Conservation (phyloP, 805 yeast genomes). For the Kazachstania bromeliacearum region DNA sequence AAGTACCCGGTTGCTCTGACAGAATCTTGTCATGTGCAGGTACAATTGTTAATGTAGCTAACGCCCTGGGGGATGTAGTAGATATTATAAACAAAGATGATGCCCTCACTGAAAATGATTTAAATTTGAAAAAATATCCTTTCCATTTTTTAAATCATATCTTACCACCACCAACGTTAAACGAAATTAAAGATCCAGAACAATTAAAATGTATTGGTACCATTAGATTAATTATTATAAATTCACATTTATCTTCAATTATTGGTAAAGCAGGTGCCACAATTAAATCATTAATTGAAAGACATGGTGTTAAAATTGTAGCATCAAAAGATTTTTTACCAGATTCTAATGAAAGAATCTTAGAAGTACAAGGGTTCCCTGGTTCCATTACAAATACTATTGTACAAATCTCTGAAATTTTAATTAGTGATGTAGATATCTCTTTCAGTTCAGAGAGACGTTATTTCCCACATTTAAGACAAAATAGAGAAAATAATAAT, state of each 20-base stretch:
- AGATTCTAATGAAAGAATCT: constrained; percentile 74
- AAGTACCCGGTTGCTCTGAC: constrained; percentile 71
- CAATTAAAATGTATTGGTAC: constrained; percentile 22
- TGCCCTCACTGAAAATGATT: constrained; percentile 10
- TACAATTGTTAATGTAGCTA: constrained; percentile 54
- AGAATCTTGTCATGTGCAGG: constrained; percentile 77
- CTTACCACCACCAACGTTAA: constrained; percentile 23
- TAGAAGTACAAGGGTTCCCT: constrained; percentile 77
- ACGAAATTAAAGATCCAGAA: constrained; percentile 23
- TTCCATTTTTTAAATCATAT: constrained; percentile 31
- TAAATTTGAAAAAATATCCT: constrained; percentile 33
- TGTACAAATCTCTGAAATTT: constrained; percentile 37
- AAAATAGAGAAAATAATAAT: not conserved
- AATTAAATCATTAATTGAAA: constrained; percentile 59
- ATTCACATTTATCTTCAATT: constrained; percentile 78
- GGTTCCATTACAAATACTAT: constrained; percentile 55
- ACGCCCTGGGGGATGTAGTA: constrained; percentile 62
- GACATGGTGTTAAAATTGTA: constrained; percentile 64
- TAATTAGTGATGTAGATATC: constrained; percentile 20
- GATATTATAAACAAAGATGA: constrained; percentile 28
- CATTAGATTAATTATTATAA: constrained; percentile 67
- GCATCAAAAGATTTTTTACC: constrained; percentile 80
- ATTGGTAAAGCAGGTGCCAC: constrained; percentile 78
- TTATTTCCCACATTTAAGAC: constrained; percentile 51
- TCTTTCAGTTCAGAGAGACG: constrained; percentile 31